Conservation (phyloP, 495 filamentous ascomycete genomes). For the Cryomyces minteri region DNA sequence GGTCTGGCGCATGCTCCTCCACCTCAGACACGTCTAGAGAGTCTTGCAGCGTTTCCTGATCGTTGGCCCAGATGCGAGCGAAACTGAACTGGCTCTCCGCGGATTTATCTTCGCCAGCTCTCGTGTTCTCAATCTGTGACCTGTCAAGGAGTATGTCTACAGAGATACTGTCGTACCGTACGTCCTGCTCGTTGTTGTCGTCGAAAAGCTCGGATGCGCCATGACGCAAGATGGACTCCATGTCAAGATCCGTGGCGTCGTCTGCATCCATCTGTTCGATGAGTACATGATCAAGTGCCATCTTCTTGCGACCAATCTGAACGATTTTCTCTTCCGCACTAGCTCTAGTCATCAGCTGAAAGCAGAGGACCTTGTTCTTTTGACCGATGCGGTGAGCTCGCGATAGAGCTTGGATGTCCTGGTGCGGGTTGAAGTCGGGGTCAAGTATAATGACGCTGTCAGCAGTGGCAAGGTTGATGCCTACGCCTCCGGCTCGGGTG, state of each 20-base stretch:
- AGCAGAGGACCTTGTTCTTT: conserved; percentile 85
- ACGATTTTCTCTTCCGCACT: conserved; percentile 91
- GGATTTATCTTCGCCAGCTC: conserved; percentile 33
- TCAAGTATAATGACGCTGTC: conserved; percentile 98
- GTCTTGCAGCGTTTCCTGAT: conserved; percentile 44
- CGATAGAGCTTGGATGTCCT: conserved; percentile 89
- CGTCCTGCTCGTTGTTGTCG: conserved; percentile 43
- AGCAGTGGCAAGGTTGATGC: conserved; percentile 92
- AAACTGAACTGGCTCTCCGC: conserved; percentile 71
- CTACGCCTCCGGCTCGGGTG: conserved; percentile 86
- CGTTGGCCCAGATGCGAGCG: conserved; percentile 84
- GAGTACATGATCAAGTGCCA: conserved; percentile 80
- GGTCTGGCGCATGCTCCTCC: conserved; percentile 26
- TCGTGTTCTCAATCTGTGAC: conserved; percentile 56
- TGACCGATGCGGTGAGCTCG: conserved; percentile 93
- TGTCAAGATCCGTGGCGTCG: conserved; percentile 51
- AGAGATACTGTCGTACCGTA: conserved; percentile 60
- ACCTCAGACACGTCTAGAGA: conserved; percentile 34
- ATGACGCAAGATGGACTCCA: conserved; percentile 78
- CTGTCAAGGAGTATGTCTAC: conserved; percentile 83
- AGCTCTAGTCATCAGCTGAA: conserved; percentile 77
- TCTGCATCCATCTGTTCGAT: conserved; percentile 77
- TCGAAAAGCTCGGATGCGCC: conserved; percentile 76
- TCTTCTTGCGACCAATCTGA: conserved; percentile 89
- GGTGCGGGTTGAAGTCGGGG: conserved; percentile 95